These are phyloP conservation scores for Rhizophlyctis rosea DNA, from an alignment of 192 early-diverging fungal species.

Conservation along the genomic window DNA sequence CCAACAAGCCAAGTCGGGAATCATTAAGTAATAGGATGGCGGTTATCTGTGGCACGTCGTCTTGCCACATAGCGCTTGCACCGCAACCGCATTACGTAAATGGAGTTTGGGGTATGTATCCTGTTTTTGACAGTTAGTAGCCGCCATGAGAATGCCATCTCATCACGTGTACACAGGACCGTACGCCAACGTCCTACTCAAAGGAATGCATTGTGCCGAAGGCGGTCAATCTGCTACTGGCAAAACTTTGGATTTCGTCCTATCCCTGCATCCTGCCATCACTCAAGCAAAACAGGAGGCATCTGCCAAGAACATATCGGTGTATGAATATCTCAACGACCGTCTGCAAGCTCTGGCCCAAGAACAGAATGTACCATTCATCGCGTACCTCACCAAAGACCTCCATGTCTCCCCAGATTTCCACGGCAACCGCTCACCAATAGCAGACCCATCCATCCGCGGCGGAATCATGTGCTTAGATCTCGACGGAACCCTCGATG, in stretches of 20 bases:
- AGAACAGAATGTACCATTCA: constrained; percentile 11
- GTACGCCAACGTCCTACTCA: constrained; percentile 55
- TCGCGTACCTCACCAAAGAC: constrained; percentile 21
- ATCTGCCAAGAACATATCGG: constrained; percentile 7
- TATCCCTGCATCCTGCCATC: constrained; percentile 56
- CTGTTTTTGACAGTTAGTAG: neutral
- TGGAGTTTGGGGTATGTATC: constrained; percentile 51
- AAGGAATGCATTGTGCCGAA: constrained; percentile 57
- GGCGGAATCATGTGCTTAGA: constrained; percentile 55
- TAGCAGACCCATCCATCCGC: constrained; percentile 59
- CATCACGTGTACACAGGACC: constrained; percentile 43
- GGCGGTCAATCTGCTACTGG: constrained; percentile 76
- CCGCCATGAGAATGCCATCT: neutral
- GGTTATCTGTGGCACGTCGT: constrained; percentile 59
- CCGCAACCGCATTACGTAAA: constrained; percentile 51
- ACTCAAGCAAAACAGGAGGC: constrained; percentile 28
- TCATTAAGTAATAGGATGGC: constrained; percentile 38
- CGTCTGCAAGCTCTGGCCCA: constrained; percentile 32
- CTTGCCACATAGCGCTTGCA: constrained; percentile 65
- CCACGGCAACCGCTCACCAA: constrained; percentile 73
- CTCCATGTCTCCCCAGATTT: constrained; percentile 73
- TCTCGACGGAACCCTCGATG: constrained; percentile 30
- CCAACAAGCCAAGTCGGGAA: neutral
- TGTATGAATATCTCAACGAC: constrained; percentile 55
- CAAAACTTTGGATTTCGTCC: constrained; percentile 59